A percentile compares a stretch with the other conserved stretches of the same genome.
phyloP scores from a whole-genome alignment of 306 rosid genomes.

The Cicer bijugum region DNA sequence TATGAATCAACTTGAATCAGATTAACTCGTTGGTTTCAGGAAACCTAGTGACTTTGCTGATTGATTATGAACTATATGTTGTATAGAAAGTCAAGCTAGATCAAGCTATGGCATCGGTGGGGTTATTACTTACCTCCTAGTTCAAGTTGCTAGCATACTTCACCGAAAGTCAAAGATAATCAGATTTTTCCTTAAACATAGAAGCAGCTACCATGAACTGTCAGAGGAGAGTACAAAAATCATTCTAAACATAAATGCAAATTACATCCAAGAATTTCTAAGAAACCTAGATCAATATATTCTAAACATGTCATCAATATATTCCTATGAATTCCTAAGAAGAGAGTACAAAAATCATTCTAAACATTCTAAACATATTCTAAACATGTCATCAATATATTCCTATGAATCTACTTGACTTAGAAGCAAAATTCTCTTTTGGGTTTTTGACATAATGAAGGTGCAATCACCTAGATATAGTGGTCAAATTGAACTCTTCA shows the following conservation, averaged over 20 bases:
- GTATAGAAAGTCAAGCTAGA: neutral
- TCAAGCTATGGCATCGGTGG: neutral
- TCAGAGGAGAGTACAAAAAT: neutral
- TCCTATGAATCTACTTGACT: neutral
- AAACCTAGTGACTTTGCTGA: neutral
- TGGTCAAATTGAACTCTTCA: slow-evolving; percentile 1
- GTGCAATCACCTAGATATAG: slow-evolving; percentile 21
- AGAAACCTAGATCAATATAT: too few species aligned
- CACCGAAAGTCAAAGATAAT: neutral
- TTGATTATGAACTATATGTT: neutral
- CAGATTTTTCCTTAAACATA: neutral
- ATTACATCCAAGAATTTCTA: neutral
- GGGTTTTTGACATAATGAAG: slow-evolving; percentile 15
- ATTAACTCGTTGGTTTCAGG: neutral
- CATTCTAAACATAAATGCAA: neutral
- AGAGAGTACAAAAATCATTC: too few species aligned
- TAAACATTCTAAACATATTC: neutral
- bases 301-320: neutral
- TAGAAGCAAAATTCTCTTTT: neutral
- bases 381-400: neutral
- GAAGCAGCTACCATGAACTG: neutral
- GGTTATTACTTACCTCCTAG: neutral
- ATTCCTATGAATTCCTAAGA: neutral
- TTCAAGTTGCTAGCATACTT: neutral
- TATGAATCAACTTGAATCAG: neutral